These are phyloP conservation scores for Fusarium nisikadoi DNA, from an alignment of 2,329 filamentous ascomycete species.

Conservation along the genomic window DNA sequence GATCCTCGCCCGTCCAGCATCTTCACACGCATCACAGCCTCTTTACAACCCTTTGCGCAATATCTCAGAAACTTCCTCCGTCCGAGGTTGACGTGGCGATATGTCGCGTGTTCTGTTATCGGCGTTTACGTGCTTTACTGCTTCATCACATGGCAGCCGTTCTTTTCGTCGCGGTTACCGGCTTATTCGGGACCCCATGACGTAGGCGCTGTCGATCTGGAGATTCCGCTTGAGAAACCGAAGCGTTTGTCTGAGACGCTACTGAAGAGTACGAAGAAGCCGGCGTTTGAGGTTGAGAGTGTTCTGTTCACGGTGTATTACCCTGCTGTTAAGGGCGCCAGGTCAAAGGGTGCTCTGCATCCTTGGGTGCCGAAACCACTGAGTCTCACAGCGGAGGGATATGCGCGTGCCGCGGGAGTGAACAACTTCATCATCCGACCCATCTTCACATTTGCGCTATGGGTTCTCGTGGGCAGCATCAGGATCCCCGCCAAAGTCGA, in stretches of 20 bases:
- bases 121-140: slow-evolving; percentile 54
- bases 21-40: slow-evolving; percentile 18
- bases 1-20: slow-evolving; percentile 26
- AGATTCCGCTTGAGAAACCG: slow-evolving; percentile 53
- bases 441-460: slow-evolving; percentile 56
- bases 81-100: slow-evolving; percentile 51
- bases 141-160: slow-evolving; percentile 52
- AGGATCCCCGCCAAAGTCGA: slow-evolving; percentile 61
- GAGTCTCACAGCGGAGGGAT: slow-evolving; percentile 57
- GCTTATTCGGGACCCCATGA: slow-evolving; percentile 56
- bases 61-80: slow-evolving; percentile 36
- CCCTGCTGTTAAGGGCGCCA: slow-evolving; percentile 49
- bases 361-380: slow-evolving; percentile 59
- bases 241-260: slow-evolving; percentile 46
- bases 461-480: slow-evolving; percentile 55
- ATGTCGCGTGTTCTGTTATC: slow-evolving; percentile 45
- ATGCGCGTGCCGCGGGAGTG: slow-evolving; percentile 57
- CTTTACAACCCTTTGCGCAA: slow-evolving; percentile 17
- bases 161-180: slow-evolving; percentile 58
- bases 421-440: slow-evolving; percentile 56
- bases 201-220: slow-evolving; percentile 60
- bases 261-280: slow-evolving; percentile 49
- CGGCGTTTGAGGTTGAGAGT: slow-evolving; percentile 58
- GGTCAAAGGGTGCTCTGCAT: slow-evolving; percentile 48
- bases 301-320: slow-evolving; percentile 64